Evolutionary conservation across 768 basidiomycete genomes (phyloP).

Genomic region (Boletus rubescentipes): DNA sequence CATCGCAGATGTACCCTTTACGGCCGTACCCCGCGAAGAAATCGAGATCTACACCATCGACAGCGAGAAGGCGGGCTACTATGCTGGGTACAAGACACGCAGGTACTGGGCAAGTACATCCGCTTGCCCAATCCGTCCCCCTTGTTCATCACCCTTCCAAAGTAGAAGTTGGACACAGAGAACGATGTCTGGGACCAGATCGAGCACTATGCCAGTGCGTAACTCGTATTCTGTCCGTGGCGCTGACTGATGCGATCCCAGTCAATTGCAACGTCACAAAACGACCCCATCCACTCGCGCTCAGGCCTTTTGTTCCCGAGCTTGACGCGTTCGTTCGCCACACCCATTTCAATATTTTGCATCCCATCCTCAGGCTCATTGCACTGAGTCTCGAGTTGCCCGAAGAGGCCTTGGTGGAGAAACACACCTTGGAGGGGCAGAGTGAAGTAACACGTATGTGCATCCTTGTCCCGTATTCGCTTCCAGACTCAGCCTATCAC

Average conservation of each 20-base stretch:
- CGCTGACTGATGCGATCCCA: conserved; percentile 15
- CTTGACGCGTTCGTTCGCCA: conserved; percentile 49
- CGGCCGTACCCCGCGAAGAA: conserved; percentile 40
- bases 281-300: conserved; percentile 44
- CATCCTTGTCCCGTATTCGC: background rate
- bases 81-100: conserved; percentile 49
- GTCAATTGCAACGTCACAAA: conserved; percentile 48
- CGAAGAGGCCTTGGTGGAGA: conserved; percentile 49
- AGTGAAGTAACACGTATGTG: conserved; percentile 41
- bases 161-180: conserved; percentile 51
- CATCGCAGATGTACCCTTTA: conserved; percentile 47
- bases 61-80: conserved; percentile 42
- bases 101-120: conserved; percentile 44
- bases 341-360: conserved; percentile 51
- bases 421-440: conserved; percentile 41
- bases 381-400: conserved; percentile 53
- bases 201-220: conserved; percentile 58
- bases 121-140: background rate
- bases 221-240: background rate
- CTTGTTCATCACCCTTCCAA: background rate
- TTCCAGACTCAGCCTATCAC: background rate
- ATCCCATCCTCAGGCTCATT: conserved; percentile 48
- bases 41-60: conserved; percentile 38
- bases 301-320: conserved; percentile 52
- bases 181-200: conserved; percentile 60